Conservation (phyloP, 768 basidiomycete species). For the Rickenella mellea region DNA sequence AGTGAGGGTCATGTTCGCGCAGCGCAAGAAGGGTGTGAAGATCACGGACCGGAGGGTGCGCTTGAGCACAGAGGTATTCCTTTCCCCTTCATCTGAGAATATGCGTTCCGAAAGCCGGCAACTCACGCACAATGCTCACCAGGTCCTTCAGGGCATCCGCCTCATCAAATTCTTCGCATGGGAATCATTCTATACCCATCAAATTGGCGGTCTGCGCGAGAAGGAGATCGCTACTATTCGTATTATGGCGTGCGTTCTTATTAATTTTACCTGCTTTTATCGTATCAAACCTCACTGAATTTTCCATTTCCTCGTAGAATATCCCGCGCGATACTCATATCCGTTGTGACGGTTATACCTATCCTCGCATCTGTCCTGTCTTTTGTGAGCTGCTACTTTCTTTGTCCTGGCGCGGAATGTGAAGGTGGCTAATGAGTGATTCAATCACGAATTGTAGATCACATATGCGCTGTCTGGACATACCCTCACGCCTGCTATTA, state of each 20-base stretch:
- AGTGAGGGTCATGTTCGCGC: slow-evolving; percentile 40
- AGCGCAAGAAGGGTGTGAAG: slow-evolving; percentile 46
- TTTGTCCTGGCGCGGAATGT: background rate
- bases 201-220: slow-evolving; percentile 28
- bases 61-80: slow-evolving; percentile 48
- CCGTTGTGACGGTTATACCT: slow-evolving; percentile 41
- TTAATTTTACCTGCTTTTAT: background rate
- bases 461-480: slow-evolving; percentile 54
- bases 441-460: slow-evolving; percentile 28
- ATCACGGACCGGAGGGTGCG: slow-evolving; percentile 61
- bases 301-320: slow-evolving; percentile 12
- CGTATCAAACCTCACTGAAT: background rate
- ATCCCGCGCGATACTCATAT: slow-evolving; percentile 25
- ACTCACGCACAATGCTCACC: too few relatives aligned
- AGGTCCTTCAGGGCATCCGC: slow-evolving; percentile 59
- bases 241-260: slow-evolving; percentile 16
- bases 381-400: slow-evolving; percentile 30
- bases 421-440: background rate
- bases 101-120: too few relatives aligned
- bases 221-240: slow-evolving; percentile 12
- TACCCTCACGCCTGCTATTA: slow-evolving; percentile 38
- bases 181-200: slow-evolving; percentile 39
- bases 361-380: slow-evolving; percentile 39
- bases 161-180: slow-evolving; percentile 58
- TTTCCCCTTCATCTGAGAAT: background rate